phyloP scores from a whole-genome alignment of 129 eudicot genomes.

The Helianthus tuberosus region DNA sequence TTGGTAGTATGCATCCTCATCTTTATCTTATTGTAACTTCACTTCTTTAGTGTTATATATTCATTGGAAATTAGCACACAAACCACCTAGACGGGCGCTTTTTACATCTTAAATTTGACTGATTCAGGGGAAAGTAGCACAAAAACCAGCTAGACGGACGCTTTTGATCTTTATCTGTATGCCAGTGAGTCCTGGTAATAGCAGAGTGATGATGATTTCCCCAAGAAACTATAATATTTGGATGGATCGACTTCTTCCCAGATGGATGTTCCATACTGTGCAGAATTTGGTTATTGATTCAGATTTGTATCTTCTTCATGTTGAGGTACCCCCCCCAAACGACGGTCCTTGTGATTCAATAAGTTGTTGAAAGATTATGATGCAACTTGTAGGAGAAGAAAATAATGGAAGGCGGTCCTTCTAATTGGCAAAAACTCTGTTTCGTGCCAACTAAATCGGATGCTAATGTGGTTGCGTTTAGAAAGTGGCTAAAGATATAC shows the following conservation, averaged over 20 bases:
- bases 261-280: not conserved
- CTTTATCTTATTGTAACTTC: not conserved
- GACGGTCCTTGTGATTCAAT: constrained; percentile 36
- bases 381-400: not conserved
- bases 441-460: not conserved
- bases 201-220: not conserved
- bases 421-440: not conserved
- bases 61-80: too few species aligned
- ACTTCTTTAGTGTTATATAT: too few species aligned
- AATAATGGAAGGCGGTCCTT: not conserved
- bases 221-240: constrained; percentile 42
- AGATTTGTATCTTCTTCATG: not conserved
- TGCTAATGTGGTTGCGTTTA: constrained; percentile 33
- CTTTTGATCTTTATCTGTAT: not conserved
- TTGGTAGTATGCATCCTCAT: not conserved
- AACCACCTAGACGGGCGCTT: constrained; percentile 9
- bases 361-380: not conserved
- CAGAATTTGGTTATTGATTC: not conserved
- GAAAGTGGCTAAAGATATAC: constrained; percentile 51
- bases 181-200: constrained; percentile 67
- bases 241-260: not conserved
- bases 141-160: not conserved
- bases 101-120: constrained; percentile 35
- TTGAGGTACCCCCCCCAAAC: not conserved
- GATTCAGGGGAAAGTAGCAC: constrained; percentile 41